Conservation (phyloP, 2,329 filamentous ascomycete genomes). For the Amesomyces nigricolor region DNA sequence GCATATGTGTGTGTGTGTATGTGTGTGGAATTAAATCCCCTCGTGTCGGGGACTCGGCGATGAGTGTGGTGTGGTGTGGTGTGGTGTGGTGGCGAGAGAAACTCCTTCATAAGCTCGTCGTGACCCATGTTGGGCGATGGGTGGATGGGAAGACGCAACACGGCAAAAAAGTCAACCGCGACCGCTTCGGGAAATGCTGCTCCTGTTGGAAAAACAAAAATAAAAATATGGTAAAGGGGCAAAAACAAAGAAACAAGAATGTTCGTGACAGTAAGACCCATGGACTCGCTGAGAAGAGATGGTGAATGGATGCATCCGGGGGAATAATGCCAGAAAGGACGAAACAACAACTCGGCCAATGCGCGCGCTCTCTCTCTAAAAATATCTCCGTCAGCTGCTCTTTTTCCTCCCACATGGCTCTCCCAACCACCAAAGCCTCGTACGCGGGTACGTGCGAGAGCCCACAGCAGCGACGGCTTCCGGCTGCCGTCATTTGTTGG, state of each 20-base stretch:
- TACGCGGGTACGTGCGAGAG: too few species aligned
- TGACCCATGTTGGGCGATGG: neutral
- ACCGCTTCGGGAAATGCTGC: neutral
- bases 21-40: neutral
- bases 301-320: slow-evolving; percentile 11
- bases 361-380: neutral
- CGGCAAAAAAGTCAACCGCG: neutral
- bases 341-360: too few species aligned
- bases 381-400: neutral
- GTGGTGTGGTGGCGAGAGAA: neutral
- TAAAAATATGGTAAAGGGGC: neutral
- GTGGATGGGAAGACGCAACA: neutral
- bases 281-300: slow-evolving; percentile 12
- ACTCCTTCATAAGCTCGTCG: neutral
- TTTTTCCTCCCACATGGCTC: neutral
- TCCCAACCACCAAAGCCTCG: neutral
- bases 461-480: neutral
- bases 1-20: neutral
- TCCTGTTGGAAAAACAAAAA: neutral
- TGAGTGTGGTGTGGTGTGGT: neutral
- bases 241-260: neutral
- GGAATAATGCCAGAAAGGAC: slow-evolving; percentile 1
- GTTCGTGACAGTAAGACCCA: slow-evolving; percentile 12
- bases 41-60: too few species aligned
- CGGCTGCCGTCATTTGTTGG: slow-evolving; percentile 13